These are phyloP conservation scores for Taxawa tesnikishii DNA, from an alignment of 2,329 filamentous ascomycete genomes.

Conservation along the genomic window DNA sequence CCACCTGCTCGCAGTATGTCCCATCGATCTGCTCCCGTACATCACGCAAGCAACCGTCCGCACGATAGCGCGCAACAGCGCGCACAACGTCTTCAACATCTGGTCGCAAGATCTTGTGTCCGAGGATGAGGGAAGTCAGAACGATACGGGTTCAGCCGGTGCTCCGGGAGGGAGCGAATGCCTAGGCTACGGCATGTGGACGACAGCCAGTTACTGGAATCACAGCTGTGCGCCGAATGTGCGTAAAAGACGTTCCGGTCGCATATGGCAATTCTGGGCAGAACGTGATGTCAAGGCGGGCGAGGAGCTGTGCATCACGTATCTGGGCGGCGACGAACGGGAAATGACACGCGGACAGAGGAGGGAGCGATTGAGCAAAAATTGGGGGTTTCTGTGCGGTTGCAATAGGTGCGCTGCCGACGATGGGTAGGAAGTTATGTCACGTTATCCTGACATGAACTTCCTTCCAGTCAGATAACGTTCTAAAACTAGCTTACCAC, in stretches of 20 bases:
- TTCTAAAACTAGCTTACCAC: too few relatives aligned
- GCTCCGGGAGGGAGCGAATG: slow-evolving; percentile 33
- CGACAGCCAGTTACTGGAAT: slow-evolving; percentile 35
- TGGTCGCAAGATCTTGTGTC: slow-evolving; percentile 20
- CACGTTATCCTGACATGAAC: too few relatives aligned
- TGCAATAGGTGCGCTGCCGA: slow-evolving; percentile 30
- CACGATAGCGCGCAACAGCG: slow-evolving; percentile 25
- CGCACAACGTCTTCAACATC: slow-evolving; percentile 37
- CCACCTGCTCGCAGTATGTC: slow-evolving; percentile 29
- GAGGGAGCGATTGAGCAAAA: slow-evolving; percentile 22
- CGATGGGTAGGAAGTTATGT: too few relatives aligned
- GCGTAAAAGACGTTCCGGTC: slow-evolving; percentile 26
- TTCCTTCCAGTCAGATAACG: too few relatives aligned
- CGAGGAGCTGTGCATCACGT: slow-evolving; percentile 35
- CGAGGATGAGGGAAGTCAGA: too few relatives aligned
- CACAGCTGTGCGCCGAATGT: slow-evolving; percentile 34
- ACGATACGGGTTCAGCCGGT: too few relatives aligned
- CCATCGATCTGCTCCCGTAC: slow-evolving; percentile 19
- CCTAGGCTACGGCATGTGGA: slow-evolving; percentile 36
- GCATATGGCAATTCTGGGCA: slow-evolving; percentile 28
- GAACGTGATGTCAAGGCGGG: slow-evolving; percentile 22
- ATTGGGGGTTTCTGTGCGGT: slow-evolving; percentile 34
- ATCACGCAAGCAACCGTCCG: slow-evolving; percentile 23
- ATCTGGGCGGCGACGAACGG: slow-evolving; percentile 35
- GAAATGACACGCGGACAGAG: slow-evolving; percentile 23